phyloP scores from a whole-genome alignment of 495 filamentous ascomycete genomes.

The Choiromyces venosus region DNA sequence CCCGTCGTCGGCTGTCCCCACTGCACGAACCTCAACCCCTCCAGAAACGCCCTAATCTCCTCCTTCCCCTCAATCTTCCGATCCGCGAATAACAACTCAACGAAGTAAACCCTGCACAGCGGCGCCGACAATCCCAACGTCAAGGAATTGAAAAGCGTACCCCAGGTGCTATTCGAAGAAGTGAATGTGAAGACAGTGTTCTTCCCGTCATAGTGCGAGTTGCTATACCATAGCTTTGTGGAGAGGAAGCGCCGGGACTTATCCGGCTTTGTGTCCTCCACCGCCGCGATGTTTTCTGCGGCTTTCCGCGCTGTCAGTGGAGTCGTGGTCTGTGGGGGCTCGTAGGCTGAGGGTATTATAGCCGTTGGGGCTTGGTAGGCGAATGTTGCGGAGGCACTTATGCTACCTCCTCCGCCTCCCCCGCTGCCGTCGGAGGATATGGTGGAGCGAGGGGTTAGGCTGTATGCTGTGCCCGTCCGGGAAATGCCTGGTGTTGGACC shows the following conservation, averaged over 20 bases:
- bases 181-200: constrained; percentile 27
- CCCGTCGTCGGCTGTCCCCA: constrained; percentile 11
- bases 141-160: constrained; percentile 24
- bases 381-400: constrained; percentile 10
- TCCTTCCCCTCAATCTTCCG: constrained; percentile 8
- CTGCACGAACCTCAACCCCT: constrained; percentile 15
- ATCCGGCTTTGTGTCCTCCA: constrained; percentile 12
- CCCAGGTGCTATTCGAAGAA: constrained; percentile 26
- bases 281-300: constrained; percentile 10
- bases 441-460: constrained; percentile 7
- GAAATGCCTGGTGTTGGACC: background rate
- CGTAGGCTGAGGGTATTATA: constrained; percentile 14
- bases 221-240: constrained; percentile 22
- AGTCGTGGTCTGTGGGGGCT: constrained; percentile 3
- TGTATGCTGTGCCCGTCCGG: constrained; percentile 12
- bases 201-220: constrained; percentile 10
- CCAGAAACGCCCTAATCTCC: constrained; percentile 16
- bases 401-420: background rate
- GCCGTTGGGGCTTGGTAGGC: constrained; percentile 10
- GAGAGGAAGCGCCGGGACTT: constrained; percentile 28
- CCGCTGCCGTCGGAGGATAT: background rate
- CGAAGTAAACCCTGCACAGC: constrained; percentile 31
- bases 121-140: constrained; percentile 28
- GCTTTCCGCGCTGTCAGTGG: constrained; percentile 4
- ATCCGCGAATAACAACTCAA: constrained; percentile 28